phyloP scores from a whole-genome alignment of 2,329 filamentous ascomycete genomes.

The Fonsecaea erecta region DNA sequence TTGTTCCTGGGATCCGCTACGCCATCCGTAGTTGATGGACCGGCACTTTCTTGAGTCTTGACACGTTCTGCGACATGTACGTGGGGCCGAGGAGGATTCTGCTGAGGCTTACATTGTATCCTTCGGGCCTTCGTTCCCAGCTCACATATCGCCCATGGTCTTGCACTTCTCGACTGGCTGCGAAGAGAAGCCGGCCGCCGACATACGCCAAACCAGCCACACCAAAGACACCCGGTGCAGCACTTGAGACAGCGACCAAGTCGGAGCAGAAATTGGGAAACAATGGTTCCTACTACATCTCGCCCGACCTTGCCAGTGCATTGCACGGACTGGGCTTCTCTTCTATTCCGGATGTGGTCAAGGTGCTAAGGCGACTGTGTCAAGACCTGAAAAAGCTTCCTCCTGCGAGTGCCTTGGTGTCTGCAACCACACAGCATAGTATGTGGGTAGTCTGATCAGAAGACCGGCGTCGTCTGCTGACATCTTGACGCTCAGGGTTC shows the following conservation, averaged over 20 bases:
- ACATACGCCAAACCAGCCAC: conserved; percentile 14
- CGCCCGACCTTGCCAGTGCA: conserved; percentile 14
- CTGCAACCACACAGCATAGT: conserved; percentile 15
- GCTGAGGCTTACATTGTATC: background rate
- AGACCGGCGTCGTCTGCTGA: background rate
- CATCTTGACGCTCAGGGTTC: conserved; percentile 15
- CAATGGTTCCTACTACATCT: conserved; percentile 16
- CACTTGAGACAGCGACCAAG: background rate
- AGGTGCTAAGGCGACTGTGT: conserved; percentile 15
- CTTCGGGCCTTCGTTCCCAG: background rate
- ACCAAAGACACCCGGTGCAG: background rate
- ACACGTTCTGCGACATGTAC: background rate
- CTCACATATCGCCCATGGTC: conserved; percentile 1
- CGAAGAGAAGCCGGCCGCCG: background rate
- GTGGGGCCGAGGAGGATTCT: background rate
- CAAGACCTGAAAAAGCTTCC: conserved; percentile 10
- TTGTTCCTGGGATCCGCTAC: too few relatives aligned
- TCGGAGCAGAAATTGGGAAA: background rate
- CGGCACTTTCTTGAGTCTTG: background rate
- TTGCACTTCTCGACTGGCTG: background rate
- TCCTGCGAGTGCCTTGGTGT: conserved; percentile 9
- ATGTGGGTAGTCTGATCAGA: background rate
- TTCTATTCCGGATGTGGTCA: conserved; percentile 15
- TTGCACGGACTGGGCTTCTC: conserved; percentile 20
- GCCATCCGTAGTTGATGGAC: background rate